phyloP scores from a whole-genome alignment of 2,329 filamentous ascomycete species.

The Cadophora sp. region DNA sequence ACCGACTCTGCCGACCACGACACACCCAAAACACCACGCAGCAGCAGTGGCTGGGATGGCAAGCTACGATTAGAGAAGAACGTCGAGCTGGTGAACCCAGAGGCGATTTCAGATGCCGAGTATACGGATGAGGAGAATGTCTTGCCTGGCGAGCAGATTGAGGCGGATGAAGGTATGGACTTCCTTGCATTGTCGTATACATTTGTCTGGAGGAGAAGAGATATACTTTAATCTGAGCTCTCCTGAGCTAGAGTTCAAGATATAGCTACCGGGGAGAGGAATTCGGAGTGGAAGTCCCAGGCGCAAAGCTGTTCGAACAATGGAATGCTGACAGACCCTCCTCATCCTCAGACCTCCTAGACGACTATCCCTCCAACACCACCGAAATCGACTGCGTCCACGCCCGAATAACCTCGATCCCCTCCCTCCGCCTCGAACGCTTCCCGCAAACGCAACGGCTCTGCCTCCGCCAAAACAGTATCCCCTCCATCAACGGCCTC shows the following conservation, averaged over 20 bases:
- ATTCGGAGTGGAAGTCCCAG: not conserved
- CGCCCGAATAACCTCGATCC: constrained; percentile 79
- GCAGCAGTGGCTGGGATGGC: constrained; percentile 81
- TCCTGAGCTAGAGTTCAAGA: not conserved
- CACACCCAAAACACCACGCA: constrained; percentile 44
- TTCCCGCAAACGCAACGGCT: constrained; percentile 79
- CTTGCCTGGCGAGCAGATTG: constrained; percentile 75
- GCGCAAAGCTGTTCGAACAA: not conserved
- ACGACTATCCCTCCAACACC: constrained; percentile 64
- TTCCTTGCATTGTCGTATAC: not conserved
- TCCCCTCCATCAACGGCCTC: constrained; percentile 81
- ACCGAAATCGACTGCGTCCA: constrained; percentile 92
- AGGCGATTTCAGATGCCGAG: constrained; percentile 83
- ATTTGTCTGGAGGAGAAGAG: not conserved
- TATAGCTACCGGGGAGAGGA: no score
- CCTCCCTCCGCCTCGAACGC: constrained; percentile 79
- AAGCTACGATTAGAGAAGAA: constrained; percentile 79
- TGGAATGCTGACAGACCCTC: not conserved
- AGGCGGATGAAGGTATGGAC: constrained; percentile 76
- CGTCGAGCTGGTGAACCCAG: constrained; percentile 75
- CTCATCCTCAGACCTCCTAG: constrained; percentile 58
- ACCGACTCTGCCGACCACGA: constrained; percentile 39
- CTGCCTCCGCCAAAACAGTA: constrained; percentile 92
- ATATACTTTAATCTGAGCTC: not conserved
- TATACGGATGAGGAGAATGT: constrained; percentile 79